phyloP scores from a whole-genome alignment of 1,139 yeast genomes.

The Nakaseomyces sp. region DNA sequence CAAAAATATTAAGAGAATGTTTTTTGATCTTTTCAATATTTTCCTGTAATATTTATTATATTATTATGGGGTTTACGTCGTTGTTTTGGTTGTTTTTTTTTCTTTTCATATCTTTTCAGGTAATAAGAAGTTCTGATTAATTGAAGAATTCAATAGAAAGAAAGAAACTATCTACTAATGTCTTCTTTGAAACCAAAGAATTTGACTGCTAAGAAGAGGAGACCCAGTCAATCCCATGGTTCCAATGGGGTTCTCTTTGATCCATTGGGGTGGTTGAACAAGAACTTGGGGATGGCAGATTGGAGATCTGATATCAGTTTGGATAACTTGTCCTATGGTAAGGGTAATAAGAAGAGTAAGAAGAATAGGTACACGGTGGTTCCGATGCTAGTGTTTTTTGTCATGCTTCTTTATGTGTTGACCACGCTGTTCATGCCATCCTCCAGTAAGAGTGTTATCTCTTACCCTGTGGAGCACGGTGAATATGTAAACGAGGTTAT shows the following conservation, averaged over 20 bases:
- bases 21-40: too few relatives aligned
- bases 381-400: constrained; percentile 4
- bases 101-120: too few relatives aligned
- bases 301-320: not conserved
- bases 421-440: not conserved
- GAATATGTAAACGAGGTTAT: constrained; percentile 37
- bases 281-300: not conserved
- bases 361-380: constrained; percentile 4
- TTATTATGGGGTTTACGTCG: too few relatives aligned
- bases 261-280: not conserved
- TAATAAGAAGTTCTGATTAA: too few relatives aligned
- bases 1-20: too few relatives aligned
- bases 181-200: constrained; percentile 1
- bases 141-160: not conserved
- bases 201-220: constrained; percentile 3
- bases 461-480: constrained; percentile 34
- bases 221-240: constrained; percentile 1
- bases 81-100: too few relatives aligned
- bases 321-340: not conserved
- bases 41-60: too few relatives aligned
- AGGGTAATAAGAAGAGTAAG: not conserved
- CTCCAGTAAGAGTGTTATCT: not conserved
- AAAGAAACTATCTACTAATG: not conserved
- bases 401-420: not conserved
- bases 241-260: not conserved